Evolutionary conservation across 176 grass and related monocot genomes (phyloP).

Genomic region (Poa annua): DNA sequence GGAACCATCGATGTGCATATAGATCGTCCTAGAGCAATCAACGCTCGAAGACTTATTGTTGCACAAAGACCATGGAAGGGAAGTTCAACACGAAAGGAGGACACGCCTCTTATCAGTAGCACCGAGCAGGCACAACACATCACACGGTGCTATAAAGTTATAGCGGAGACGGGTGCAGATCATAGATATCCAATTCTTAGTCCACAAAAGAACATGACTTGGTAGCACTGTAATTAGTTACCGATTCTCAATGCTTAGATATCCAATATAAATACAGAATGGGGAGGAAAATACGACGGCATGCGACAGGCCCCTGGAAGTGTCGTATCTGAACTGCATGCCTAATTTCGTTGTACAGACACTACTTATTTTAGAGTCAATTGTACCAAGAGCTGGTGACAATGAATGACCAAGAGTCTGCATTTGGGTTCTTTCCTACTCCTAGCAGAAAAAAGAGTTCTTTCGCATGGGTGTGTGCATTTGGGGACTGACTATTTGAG

Average conservation of each 20-base stretch:
- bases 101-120: background rate
- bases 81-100: conserved; percentile 7
- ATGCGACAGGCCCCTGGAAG: background rate
- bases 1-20: background rate
- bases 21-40: background rate
- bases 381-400: background rate
- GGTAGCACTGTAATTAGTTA: background rate
- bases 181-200: background rate
- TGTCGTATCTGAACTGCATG: background rate
- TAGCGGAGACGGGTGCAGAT: background rate
- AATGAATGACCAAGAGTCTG: background rate
- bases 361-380: background rate
- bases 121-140: background rate
- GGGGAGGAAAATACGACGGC: background rate
- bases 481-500: background rate
- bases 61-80: conserved; percentile 20
- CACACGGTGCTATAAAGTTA: conserved; percentile 1
- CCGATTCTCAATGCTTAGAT: background rate
- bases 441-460: background rate
- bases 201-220: background rate
- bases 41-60: background rate
- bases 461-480: background rate
- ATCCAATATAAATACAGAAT: background rate
- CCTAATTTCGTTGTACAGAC: background rate
- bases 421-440: background rate